Evolutionary conservation across 2,329 filamentous ascomycete genomes (phyloP).

Genomic region (Chrysoporthe austroafricana): DNA sequence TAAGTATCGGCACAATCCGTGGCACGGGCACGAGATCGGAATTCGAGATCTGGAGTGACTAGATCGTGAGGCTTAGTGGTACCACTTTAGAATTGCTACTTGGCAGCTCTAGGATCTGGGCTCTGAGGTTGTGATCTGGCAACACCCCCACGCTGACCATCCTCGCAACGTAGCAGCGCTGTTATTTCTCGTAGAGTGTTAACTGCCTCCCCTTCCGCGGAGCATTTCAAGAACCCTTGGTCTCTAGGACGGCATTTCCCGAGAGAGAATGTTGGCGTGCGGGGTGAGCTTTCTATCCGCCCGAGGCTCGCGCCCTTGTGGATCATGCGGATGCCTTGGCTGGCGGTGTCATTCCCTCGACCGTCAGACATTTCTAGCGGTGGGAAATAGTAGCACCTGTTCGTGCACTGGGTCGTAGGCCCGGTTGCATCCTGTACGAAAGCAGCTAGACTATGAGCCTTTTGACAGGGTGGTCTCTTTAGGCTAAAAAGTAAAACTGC

Average conservation of each 20-base stretch:
- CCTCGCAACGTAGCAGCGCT: background rate
- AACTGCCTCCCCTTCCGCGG: background rate
- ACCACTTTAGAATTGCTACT: background rate
- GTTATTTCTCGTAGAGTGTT: background rate
- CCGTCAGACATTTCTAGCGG: background rate
- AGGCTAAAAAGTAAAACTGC: constrained; percentile 2
- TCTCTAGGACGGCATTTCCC: background rate
- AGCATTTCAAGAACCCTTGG: background rate
- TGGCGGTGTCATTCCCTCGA: background rate
- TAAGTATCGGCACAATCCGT: background rate
- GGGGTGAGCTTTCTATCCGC: background rate
- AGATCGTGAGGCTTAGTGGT: background rate
- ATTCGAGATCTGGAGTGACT: background rate
- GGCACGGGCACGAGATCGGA: background rate
- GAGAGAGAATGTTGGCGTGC: background rate
- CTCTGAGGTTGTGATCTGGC: background rate
- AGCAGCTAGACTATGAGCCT: background rate
- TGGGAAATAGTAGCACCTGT: background rate
- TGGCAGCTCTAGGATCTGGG: background rate
- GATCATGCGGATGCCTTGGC: background rate
- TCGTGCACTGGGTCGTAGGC: background rate
- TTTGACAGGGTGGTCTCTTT: background rate
- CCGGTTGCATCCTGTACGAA: background rate
- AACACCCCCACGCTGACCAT: background rate
- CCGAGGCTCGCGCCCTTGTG: background rate